Conservation (phyloP, 306 rosid genomes). For the Carpinus fangiana region DNA sequence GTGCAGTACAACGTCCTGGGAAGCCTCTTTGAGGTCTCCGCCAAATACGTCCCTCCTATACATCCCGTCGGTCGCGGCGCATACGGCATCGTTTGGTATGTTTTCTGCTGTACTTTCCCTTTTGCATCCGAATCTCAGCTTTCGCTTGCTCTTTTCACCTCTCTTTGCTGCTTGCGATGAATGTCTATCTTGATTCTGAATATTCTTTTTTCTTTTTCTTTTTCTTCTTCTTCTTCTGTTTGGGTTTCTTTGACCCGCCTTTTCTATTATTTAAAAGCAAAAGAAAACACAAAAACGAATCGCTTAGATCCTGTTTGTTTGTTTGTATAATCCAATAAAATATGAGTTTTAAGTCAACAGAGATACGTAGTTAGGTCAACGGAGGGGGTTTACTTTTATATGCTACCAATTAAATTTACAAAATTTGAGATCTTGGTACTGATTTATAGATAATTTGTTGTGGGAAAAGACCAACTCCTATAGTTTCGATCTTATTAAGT, state of each 20-base stretch:
- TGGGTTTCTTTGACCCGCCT: neutral
- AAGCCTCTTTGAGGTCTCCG: conserved; percentile 64
- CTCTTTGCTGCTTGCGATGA: neutral
- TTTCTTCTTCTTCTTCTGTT: neutral
- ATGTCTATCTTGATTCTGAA: conserved; percentile 1
- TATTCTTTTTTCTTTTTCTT: neutral
- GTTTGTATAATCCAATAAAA: neutral
- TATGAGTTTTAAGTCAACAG: neutral
- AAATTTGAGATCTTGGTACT: neutral
- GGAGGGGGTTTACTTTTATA: neutral
- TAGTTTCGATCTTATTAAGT: neutral
- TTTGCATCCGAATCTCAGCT: neutral
- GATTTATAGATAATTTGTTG: neutral
- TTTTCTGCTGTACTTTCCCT: neutral
- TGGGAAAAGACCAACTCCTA: neutral
- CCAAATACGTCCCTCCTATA: conserved; percentile 77
- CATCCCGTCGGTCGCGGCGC: conserved; percentile 97
- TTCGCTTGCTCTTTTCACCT: neutral
- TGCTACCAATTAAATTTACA: neutral
- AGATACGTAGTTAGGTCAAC: neutral
- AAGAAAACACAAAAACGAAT: neutral
- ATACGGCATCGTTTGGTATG: conserved; percentile 90
- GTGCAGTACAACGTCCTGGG: conserved; percentile 73
- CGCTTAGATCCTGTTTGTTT: neutral
- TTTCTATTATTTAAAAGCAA: neutral